phyloP scores from a whole-genome alignment of 2,329 filamentous ascomycete species.

The Conoideocrella luteorostrata region DNA sequence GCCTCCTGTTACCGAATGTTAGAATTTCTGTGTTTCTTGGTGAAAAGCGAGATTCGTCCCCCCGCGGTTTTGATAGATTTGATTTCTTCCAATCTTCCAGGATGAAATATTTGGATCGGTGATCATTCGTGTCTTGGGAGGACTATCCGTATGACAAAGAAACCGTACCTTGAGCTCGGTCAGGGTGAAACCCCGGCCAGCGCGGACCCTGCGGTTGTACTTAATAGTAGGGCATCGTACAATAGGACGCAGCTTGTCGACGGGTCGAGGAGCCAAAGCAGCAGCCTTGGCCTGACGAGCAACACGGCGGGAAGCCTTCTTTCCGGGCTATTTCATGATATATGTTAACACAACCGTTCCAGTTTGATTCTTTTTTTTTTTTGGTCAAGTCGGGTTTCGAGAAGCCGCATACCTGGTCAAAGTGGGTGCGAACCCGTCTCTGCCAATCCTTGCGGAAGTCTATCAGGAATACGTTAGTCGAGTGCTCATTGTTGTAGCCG shows the following conservation, averaged over 20 bases:
- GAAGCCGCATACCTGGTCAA: slow-evolving; percentile 80
- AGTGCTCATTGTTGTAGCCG: slow-evolving; percentile 15
- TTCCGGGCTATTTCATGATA: slow-evolving; percentile 63
- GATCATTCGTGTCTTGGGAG: not conserved
- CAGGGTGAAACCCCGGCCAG: slow-evolving; percentile 95
- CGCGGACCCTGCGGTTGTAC: slow-evolving; percentile 97
- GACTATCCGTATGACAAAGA: not conserved
- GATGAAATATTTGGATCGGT: not conserved
- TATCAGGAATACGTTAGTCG: slow-evolving; percentile 40
- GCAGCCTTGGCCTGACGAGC: slow-evolving; percentile 93
- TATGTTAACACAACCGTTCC: too few species aligned
- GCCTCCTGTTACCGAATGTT: slow-evolving; percentile 64
- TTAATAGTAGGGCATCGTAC: slow-evolving; percentile 97
- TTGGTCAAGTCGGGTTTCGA: not conserved
- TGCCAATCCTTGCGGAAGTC: slow-evolving; percentile 99
- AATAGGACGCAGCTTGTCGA: slow-evolving; percentile 93
- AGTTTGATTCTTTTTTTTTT: too few species aligned
- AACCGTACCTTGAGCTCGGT: slow-evolving; percentile 88
- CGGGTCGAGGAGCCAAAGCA: slow-evolving; percentile 87
- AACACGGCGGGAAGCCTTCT: slow-evolving; percentile 88
- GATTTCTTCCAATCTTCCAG: too few species aligned
- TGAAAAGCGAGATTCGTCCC: too few species aligned
- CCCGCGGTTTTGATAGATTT: too few species aligned
- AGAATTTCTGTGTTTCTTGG: too few species aligned
- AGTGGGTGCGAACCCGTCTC: slow-evolving; percentile 97